Conservation (phyloP, 345 rosid genomes). For the Xanthoceras sorbifolium region DNA sequence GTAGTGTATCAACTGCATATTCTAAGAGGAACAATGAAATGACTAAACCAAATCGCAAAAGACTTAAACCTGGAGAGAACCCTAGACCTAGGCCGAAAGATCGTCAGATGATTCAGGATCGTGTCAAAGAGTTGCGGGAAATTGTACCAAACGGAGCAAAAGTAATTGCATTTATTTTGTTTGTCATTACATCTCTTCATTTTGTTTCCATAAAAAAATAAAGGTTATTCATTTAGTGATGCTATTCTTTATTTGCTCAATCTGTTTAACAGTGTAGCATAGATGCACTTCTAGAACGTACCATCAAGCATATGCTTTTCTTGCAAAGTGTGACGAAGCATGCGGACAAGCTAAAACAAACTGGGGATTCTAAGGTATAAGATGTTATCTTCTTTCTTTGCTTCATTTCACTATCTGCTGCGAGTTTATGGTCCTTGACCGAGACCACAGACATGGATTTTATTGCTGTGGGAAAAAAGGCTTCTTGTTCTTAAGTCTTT, state of each 20-base stretch:
- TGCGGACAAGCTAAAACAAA: constrained; percentile 83
- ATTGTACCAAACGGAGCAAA: constrained; percentile 94
- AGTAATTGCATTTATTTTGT: constrained; percentile 45
- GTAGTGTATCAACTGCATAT: constrained; percentile 58
- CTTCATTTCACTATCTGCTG: constrained; percentile 1
- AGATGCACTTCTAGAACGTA: constrained; percentile 89
- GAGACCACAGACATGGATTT: not conserved
- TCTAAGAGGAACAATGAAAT: constrained; percentile 69
- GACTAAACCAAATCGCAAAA: constrained; percentile 71
- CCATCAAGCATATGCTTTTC: constrained; percentile 99
- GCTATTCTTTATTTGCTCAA: constrained; percentile 13
- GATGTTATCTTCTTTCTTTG: not conserved
- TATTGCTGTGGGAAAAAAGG: not conserved
- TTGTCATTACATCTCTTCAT: not conserved
- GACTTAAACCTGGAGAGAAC: constrained; percentile 91
- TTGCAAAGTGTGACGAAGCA: constrained; percentile 94
- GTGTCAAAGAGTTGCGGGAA: constrained; percentile 96
- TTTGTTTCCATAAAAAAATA: not conserved
- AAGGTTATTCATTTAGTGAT: constrained; percentile 9
- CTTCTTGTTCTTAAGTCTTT: not conserved
- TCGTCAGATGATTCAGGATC: constrained; percentile 99
- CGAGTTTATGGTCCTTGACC: not conserved
- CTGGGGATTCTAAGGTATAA: constrained; percentile 84
- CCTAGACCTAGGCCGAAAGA: constrained; percentile 98
- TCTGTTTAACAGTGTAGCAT: constrained; percentile 88